phyloP scores from a whole-genome alignment of 164 flowering plant species.

The Macadamia tetraphylla region DNA sequence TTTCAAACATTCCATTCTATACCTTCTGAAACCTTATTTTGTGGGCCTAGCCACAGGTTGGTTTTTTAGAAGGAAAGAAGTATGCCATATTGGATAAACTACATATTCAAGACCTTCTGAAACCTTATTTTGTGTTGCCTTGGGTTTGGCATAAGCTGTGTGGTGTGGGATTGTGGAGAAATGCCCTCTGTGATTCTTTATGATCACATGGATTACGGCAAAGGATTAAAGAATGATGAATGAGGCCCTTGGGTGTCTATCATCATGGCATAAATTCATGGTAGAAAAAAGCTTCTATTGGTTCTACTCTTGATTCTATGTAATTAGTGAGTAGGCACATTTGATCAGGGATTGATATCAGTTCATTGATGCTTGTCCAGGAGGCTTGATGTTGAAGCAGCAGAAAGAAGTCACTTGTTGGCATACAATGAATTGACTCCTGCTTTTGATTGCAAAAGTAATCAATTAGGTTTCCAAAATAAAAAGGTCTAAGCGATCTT shows the following conservation, averaged over 20 bases:
- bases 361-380: slow-evolving; percentile 2
- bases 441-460: not conserved
- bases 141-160: not conserved
- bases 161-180: not conserved
- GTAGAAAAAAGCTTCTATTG: not conserved
- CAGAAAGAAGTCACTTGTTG: not conserved
- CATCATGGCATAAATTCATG: not conserved
- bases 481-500: not conserved
- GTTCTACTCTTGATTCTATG: not conserved
- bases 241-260: not conserved
- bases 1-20: not conserved
- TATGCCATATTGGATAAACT: not conserved
- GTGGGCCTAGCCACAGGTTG: not conserved
- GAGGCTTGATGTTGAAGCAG: not conserved
- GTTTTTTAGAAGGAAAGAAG: not conserved
- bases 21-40: slow-evolving; percentile 2
- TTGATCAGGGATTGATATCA: slow-evolving; percentile 1
- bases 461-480: not conserved
- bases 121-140: not conserved
- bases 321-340: not conserved
- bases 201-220: not conserved
- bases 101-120: not conserved
- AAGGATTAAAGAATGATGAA: not conserved
- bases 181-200: not conserved
- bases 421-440: not conserved